Evolutionary conservation across 192 early-diverging fungal species (phyloP).

Genomic region (Oehlia diaphana): DNA sequence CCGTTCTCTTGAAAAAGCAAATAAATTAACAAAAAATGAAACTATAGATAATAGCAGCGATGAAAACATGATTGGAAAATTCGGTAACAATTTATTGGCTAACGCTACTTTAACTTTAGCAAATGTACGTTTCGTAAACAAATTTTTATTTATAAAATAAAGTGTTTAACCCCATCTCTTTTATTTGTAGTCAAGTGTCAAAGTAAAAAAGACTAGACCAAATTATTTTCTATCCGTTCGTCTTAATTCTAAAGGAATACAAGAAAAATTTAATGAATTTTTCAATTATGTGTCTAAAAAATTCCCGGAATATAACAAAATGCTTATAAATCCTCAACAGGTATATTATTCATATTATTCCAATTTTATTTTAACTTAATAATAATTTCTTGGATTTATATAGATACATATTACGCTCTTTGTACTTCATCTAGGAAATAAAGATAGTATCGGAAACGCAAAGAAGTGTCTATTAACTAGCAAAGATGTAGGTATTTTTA

Average conservation of each 20-base stretch:
- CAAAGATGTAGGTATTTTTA: background rate
- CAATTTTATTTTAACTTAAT: background rate
- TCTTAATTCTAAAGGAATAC: background rate
- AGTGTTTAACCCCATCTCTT: background rate
- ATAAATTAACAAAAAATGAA: background rate
- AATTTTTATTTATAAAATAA: background rate
- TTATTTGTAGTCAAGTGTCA: background rate
- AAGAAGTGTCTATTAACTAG: background rate
- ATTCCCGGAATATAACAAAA: background rate
- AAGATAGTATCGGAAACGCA: background rate
- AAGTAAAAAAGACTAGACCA: background rate
- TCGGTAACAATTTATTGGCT: no score
- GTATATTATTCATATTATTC: background rate
- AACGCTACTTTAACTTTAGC: no score
- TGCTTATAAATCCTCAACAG: background rate
- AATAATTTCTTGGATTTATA: background rate
- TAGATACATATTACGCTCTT: conserved; percentile 2
- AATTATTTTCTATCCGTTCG: conserved; percentile 9
- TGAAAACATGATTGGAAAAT: no score
- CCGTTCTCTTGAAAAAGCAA: background rate
- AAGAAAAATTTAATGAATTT: background rate
- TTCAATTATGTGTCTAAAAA: background rate
- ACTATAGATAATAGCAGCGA: no score
- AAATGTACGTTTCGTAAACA: background rate
- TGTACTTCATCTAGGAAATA: background rate